These are phyloP conservation scores for Simmondsia chinensis DNA, from an alignment of 148 eudicot species.

Conservation along the genomic window DNA sequence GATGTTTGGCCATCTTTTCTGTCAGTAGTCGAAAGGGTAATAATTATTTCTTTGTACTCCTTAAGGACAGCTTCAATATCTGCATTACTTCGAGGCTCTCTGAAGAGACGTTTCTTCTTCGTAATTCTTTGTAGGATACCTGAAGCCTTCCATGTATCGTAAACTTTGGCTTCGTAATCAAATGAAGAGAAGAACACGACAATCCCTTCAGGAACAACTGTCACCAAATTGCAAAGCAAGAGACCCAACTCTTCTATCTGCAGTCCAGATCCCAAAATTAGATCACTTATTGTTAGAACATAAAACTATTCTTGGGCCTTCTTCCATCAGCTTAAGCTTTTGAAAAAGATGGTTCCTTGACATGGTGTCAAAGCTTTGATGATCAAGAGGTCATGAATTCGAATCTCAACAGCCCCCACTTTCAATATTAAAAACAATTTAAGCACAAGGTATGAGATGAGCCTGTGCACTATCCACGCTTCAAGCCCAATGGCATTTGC, in stretches of 20 bases:
- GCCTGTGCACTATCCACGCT: too few species aligned
- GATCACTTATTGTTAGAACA: too few species aligned
- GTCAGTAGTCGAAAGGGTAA: constrained; percentile 16
- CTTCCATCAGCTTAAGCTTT: too few species aligned
- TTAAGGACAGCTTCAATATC: constrained; percentile 62
- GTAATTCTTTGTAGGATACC: constrained; percentile 69
- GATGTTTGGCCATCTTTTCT: constrained; percentile 18
- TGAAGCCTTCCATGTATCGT: constrained; percentile 75
- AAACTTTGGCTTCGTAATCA: constrained; percentile 69
- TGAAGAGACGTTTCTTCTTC: constrained; percentile 61
- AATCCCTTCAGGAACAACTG: constrained; percentile 79
- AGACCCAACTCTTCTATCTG: constrained; percentile 92
- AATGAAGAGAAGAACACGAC: constrained; percentile 90
- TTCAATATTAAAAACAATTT: too few species aligned
- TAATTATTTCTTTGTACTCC: constrained; percentile 69
- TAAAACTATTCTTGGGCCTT: too few species aligned
- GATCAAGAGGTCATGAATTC: too few species aligned
- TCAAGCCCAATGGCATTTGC: too few species aligned
- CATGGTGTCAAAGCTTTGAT: too few species aligned
- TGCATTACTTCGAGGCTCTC: constrained; percentile 82
- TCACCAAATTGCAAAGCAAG: constrained; percentile 66
- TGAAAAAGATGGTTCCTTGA: too few species aligned
- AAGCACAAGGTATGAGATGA: too few species aligned
- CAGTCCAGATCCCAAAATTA: constrained; percentile 17
- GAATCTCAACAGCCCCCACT: too few species aligned